Percentiles rank a stretch among this genome's conserved stretches.
Conservation (phyloP, 2,329 filamentous ascomycete genomes). For the Cryphonectria naterciae region DNA sequence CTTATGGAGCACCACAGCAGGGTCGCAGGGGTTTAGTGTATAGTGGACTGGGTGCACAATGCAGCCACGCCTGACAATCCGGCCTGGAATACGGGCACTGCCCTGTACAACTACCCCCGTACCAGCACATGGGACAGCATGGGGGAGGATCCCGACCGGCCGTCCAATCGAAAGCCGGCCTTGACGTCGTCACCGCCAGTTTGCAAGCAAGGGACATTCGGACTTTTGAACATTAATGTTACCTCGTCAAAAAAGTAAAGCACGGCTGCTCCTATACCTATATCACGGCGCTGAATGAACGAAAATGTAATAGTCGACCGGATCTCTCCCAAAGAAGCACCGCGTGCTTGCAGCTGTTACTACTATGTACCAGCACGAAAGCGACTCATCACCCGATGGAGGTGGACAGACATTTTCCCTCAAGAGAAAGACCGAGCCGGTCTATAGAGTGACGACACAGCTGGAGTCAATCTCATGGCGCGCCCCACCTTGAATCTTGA, state of each 20-base stretch:
- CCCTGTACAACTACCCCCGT: background rate
- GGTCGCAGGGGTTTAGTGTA: background rate
- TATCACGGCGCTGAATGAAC: background rate
- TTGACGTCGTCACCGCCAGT: constrained; percentile 24
- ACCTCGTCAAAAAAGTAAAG: background rate
- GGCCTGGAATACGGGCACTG: background rate
- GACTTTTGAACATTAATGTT: background rate
- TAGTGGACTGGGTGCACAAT: background rate
- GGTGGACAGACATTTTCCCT: background rate
- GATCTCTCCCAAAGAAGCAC: background rate
- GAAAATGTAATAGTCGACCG: background rate
- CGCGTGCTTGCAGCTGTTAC: background rate
- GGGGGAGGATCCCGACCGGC: constrained; percentile 11
- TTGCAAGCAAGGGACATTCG: constrained; percentile 13
- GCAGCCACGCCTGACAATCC: background rate
- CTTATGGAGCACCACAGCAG: constrained; percentile 4
- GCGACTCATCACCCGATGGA: constrained; percentile 2
- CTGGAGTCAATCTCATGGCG: constrained; percentile 2
- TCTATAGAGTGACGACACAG: constrained; percentile 7
- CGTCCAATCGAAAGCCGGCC: constrained; percentile 13
- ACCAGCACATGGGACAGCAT: constrained; percentile 10
- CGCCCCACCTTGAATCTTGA: constrained; percentile 6
- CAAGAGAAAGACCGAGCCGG: background rate
- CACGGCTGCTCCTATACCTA: background rate
- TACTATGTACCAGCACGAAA: background rate